Evolutionary conservation across 495 filamentous ascomycete species (phyloP).

Genomic region (Glonium stellatum): DNA sequence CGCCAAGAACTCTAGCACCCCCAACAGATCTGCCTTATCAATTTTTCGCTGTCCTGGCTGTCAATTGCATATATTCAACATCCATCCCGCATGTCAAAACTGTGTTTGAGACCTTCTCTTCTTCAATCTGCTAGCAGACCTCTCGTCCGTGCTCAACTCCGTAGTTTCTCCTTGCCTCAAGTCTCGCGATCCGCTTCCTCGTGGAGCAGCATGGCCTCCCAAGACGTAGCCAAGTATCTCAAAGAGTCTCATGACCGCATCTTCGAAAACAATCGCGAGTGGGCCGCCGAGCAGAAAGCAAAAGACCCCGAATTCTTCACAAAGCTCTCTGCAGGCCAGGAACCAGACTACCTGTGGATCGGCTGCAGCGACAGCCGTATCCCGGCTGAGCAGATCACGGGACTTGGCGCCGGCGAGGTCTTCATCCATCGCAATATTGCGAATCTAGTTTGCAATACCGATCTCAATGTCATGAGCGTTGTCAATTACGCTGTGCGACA

Average conservation of each 20-base stretch:
- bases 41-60: too few species aligned
- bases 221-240: constrained; percentile 18
- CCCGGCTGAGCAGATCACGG: constrained; percentile 54
- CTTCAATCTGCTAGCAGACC: too few species aligned
- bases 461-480: constrained; percentile 47
- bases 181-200: too few species aligned
- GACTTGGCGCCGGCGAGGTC: constrained; percentile 52
- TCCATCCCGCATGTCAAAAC: too few species aligned
- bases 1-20: too few species aligned
- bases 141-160: too few species aligned
- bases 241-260: constrained; percentile 40
- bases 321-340: constrained; percentile 47
- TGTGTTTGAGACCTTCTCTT: too few species aligned
- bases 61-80: too few species aligned
- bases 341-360: constrained; percentile 57
- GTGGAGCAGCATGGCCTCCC: background rate
- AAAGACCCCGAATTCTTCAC: constrained; percentile 52
- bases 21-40: too few species aligned
- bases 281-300: constrained; percentile 46
- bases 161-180: too few species aligned
- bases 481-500: constrained; percentile 56
- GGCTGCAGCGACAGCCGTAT: constrained; percentile 59
- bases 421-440: constrained; percentile 62
- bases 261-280: constrained; percentile 48
- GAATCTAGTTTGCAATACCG: constrained; percentile 51